Percentiles rank a stretch among this genome's conserved stretches.
phyloP scores from a whole-genome alignment of 2,329 filamentous ascomycete genomes.

The Botrytis galanthina region DNA sequence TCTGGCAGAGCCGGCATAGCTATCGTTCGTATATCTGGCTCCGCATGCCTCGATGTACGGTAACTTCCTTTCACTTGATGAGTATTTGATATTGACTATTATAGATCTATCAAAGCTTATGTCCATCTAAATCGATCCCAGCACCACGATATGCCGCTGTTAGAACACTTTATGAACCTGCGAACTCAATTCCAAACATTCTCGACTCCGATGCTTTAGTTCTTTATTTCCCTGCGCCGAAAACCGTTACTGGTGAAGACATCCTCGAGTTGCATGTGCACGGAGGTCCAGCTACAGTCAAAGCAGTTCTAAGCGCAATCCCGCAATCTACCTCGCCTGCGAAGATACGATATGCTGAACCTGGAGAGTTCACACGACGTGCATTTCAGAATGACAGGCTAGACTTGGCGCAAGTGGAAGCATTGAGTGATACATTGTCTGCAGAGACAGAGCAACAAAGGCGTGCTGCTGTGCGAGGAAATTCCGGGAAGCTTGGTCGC shows the following conservation, averaged over 20 bases:
- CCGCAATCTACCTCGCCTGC: slow-evolving; percentile 46
- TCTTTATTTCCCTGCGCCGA: slow-evolving; percentile 75
- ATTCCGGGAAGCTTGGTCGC: slow-evolving; percentile 64
- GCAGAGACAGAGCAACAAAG: slow-evolving; percentile 91
- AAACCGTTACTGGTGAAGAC: slow-evolving; percentile 88
- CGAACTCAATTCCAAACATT: slow-evolving; percentile 39
- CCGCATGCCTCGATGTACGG: slow-evolving; percentile 65
- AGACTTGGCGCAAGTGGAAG: slow-evolving; percentile 79
- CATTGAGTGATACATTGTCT: slow-evolving; percentile 59
- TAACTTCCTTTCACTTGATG: slow-evolving; percentile 16
- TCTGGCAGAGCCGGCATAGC: slow-evolving; percentile 86
- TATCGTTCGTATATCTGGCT: slow-evolving; percentile 81
- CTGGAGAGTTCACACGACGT: slow-evolving; percentile 90
- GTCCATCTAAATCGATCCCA: slow-evolving; percentile 52
- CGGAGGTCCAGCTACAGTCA: slow-evolving; percentile 83
- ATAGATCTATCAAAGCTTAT: slow-evolving; percentile 64
- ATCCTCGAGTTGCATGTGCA: slow-evolving; percentile 93
- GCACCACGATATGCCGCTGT: slow-evolving; percentile 66
- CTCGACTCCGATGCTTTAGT: slow-evolving; percentile 67
- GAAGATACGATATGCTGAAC: slow-evolving; percentile 79
- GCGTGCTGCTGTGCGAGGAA: slow-evolving; percentile 76
- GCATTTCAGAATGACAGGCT: slow-evolving; percentile 86
- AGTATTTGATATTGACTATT: slow-evolving; percentile 18
- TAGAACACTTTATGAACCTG: slow-evolving; percentile 68
- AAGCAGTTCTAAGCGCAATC: slow-evolving; percentile 79